These are phyloP conservation scores for Chaetomium sp. DNA, from an alignment of 2,329 filamentous ascomycete species.

Conservation along the genomic window DNA sequence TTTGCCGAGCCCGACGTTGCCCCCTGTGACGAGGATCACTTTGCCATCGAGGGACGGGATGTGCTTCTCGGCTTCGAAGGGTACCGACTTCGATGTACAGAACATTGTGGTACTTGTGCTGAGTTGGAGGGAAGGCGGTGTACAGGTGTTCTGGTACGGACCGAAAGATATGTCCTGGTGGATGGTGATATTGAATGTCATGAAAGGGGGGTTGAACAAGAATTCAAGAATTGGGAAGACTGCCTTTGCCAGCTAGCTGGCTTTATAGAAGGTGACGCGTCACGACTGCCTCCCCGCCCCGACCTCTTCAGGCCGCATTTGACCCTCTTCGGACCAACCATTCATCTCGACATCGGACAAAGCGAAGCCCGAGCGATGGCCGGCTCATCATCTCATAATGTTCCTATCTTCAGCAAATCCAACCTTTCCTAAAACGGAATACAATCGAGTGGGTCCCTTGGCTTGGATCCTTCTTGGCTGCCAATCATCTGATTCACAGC, in stretches of 20 bases:
- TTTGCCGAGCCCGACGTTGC: constrained; percentile 53
- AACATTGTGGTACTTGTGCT: constrained; percentile 4
- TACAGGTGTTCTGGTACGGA: not conserved
- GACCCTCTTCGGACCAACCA: not conserved
- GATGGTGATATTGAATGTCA: no score
- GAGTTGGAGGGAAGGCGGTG: not conserved
- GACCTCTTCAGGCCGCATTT: not conserved
- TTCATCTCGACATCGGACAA: not conserved
- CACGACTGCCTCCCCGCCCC: not conserved
- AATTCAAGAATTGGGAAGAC: not conserved
- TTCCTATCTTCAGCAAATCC: not conserved
- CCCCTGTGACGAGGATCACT: constrained; percentile 52
- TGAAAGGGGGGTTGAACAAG: not conserved
- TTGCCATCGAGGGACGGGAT: constrained; percentile 46
- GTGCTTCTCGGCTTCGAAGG: constrained; percentile 41
- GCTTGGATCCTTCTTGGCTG: not conserved
- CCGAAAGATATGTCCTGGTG: no score
- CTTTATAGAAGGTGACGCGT: not conserved
- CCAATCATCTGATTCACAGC: not conserved
- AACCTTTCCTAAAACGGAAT: constrained; percentile 16
- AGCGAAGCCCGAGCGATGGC: not conserved
- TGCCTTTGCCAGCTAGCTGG: not conserved
- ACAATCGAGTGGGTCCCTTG: constrained; percentile 18
- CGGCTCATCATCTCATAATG: no score
- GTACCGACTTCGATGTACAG: constrained; percentile 8